Evolutionary conservation across 805 yeast species (phyloP).

Genomic region (Metschnikowia similis): DNA sequence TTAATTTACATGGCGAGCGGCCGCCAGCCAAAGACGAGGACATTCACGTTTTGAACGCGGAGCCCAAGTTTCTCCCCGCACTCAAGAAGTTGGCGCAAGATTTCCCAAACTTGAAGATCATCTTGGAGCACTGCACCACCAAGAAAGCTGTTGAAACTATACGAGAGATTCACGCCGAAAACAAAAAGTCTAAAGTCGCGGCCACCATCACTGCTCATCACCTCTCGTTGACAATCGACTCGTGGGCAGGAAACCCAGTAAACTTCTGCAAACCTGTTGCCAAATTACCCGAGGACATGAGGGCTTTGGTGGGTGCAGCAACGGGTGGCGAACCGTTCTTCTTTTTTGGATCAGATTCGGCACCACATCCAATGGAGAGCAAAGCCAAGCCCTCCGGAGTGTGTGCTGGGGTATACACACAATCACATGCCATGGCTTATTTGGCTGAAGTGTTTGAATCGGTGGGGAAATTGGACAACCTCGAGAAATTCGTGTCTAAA

Average conservation of each 20-base stretch:
- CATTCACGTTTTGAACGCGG: constrained; percentile 91
- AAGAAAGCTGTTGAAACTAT: constrained; percentile 81
- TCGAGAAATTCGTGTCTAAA: constrained; percentile 71
- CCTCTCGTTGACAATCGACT: constrained; percentile 79
- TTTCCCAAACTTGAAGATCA: constrained; percentile 82
- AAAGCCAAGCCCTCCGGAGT: constrained; percentile 78
- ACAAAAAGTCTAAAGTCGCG: constrained; percentile 54
- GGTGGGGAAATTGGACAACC: constrained; percentile 55
- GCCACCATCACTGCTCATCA: constrained; percentile 98
- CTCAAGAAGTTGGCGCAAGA: constrained; percentile 68
- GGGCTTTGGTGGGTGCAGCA: constrained; percentile 82
- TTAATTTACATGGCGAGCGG: constrained; percentile 94
- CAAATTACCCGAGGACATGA: constrained; percentile 78
- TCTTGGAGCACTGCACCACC: constrained; percentile 94
- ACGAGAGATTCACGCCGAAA: constrained; percentile 41
- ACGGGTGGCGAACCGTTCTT: constrained; percentile 87
- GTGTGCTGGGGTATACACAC: constrained; percentile 98
- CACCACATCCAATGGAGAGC: constrained; percentile 86
- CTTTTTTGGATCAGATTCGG: constrained; percentile 96
- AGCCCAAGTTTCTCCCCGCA: constrained; percentile 87
- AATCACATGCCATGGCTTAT: constrained; percentile 74
- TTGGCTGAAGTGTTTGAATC: constrained; percentile 82
- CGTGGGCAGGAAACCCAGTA: constrained; percentile 95
- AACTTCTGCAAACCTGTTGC: constrained; percentile 98
- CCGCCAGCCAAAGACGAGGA: constrained; percentile 57